Base-by-base conservation (phyloP, 1,284 basidiomycete genomes). In the Fomitopsis pinicola region DNA sequence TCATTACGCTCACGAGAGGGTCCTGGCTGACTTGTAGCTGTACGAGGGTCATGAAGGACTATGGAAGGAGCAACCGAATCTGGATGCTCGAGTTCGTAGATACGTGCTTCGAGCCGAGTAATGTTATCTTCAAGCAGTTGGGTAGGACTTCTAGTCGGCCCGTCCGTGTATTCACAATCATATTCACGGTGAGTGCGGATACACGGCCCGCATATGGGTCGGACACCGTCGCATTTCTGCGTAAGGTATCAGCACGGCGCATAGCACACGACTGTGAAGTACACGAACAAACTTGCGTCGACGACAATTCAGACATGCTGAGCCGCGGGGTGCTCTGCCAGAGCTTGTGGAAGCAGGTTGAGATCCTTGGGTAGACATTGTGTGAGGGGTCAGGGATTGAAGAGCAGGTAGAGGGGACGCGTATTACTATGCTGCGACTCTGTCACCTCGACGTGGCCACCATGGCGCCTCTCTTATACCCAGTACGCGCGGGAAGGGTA, bases 281-380 rank as follows among this genome's bases (percentile, higher is more conserved):
- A 12, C 9, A 63, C 69, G 35, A 5, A 72, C 72, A 66, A 74
- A 66, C 62, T 74, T 74, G 30, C 72, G 70, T 50, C 69, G 57
- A n/a, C 72, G 67, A 57, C 72, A 74, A 57, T 70, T 72, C n/a
- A 74, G 66, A 55, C 72, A 74, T 22, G 72, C 72, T 44, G 71
- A 69, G 28, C 72, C 72, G n/a, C 72, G 71, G 14, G 72, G 70
- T 30, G 71, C 71, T 28, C 72, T 62, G 26, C 55, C 44, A 12
- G 57, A 54, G 53, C 36, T 33, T 12, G 57, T 28, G n/a, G 48
- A 50, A n/a, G 28, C 19, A 30, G 58, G 50, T 35, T 38, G 33
- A 7, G 19, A 19, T 54, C 35, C 52, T 54, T 54, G 52, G 22
- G 35, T 17, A 38, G 52, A 54, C 52, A 54, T 54, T 22, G 52